A percentile compares a stretch with the other conserved stretches of the same genome.
Evolutionary conservation across 2,329 filamentous ascomycete genomes (phyloP).

Genomic region (Colletotrichum euphorbiae): DNA sequence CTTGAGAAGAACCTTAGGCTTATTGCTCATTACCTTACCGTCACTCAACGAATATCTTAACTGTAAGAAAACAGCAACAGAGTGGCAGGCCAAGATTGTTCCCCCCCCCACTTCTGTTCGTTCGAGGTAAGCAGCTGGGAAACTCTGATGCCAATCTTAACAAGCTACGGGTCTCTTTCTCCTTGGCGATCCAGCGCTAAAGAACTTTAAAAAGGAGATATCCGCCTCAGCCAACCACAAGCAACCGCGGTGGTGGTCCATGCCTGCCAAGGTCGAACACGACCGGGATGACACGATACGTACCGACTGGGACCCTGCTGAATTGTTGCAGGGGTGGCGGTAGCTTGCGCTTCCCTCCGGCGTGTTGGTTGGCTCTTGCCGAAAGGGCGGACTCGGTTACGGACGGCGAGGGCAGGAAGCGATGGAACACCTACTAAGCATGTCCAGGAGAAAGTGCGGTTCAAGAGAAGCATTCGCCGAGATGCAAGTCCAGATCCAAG

Average conservation of each 20-base stretch:
- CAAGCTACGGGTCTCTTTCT: not conserved
- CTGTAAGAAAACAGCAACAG: too few species aligned
- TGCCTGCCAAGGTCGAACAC: too few species aligned
- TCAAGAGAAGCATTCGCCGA: not conserved
- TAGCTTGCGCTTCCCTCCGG: constrained; percentile 8
- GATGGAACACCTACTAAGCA: not conserved
- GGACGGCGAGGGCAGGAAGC: not conserved
- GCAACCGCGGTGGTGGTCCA: too few species aligned
- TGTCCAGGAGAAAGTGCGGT: not conserved
- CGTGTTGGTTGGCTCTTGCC: constrained; percentile 17
- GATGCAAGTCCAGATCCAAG: too few species aligned
- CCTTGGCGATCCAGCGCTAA: not conserved
- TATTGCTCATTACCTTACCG: too few species aligned
- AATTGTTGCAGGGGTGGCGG: constrained; percentile 5
- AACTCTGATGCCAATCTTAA: constrained; percentile 8
- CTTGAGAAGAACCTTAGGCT: too few species aligned
- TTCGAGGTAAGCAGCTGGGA: constrained; percentile 17
- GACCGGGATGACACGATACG: not conserved
- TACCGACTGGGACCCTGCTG: not conserved
- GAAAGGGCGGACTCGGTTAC: constrained; percentile 6
- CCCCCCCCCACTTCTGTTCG: constrained; percentile 10
- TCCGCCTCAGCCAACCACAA: too few species aligned
- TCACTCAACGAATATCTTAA: too few species aligned
- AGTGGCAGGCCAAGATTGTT: not conserved
- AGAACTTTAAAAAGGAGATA: not conserved